Percentiles rank a stretch among this genome's conserved stretches.
phyloP scores from a whole-genome alignment of 2,329 filamentous ascomycete species.

The Dothistroma septosporum region DNA sequence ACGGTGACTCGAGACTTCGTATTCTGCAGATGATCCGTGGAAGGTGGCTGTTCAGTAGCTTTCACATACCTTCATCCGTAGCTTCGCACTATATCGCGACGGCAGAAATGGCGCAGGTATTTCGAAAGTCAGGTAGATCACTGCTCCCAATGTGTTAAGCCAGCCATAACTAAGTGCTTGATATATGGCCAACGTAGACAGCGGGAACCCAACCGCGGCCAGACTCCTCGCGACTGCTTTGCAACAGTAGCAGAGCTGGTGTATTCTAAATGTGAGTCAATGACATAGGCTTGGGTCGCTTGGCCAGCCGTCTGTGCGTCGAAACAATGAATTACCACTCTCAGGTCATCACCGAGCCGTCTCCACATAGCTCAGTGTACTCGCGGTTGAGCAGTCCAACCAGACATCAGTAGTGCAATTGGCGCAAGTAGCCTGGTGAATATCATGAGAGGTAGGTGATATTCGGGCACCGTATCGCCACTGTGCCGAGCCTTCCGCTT shows the following conservation, averaged over 20 bases:
- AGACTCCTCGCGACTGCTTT: conserved; percentile 43
- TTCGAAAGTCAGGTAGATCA: conserved; percentile 8
- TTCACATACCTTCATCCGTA: conserved; percentile 15
- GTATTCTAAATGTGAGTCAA: conserved; percentile 47
- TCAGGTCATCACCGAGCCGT: conserved; percentile 29
- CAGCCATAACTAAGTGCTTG: conserved; percentile 36
- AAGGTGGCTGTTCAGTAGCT: conserved; percentile 4
- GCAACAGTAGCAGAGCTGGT: conserved; percentile 44
- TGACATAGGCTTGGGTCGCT: conserved; percentile 37
- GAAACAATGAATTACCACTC: conserved; percentile 16
- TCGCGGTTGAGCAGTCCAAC: conserved; percentile 41
- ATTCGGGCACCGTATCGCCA: conserved; percentile 20
- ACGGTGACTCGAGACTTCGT: background rate
- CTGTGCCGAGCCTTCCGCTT: conserved; percentile 6
- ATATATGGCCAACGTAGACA: conserved; percentile 45
- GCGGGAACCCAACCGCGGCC: conserved; percentile 47
- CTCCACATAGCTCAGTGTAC: conserved; percentile 42
- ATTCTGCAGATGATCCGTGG: background rate
- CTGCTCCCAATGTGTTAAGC: conserved; percentile 31
- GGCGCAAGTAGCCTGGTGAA: conserved; percentile 16
- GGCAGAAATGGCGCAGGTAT: conserved; percentile 13
- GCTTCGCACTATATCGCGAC: conserved; percentile 12
- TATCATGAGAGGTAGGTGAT: conserved; percentile 24
- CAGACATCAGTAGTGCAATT: conserved; percentile 42
- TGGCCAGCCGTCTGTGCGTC: conserved; percentile 15